These are phyloP conservation scores for Podospora conica DNA, from an alignment of 495 filamentous ascomycete species.

Conservation along the genomic window DNA sequence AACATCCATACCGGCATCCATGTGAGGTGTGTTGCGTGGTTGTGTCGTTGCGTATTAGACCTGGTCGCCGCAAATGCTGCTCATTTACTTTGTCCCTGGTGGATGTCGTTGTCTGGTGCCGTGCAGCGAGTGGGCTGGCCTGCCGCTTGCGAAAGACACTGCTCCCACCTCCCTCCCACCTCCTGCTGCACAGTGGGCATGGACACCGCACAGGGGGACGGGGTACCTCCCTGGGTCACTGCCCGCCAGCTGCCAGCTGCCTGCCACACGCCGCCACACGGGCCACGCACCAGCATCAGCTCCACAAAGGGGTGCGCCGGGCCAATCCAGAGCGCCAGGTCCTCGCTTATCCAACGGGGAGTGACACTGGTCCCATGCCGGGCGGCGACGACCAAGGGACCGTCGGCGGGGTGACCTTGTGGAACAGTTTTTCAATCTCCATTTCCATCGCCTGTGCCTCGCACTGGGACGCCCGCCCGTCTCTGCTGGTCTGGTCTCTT, in stretches of 20 bases:
- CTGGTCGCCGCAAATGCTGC: constrained; percentile 33
- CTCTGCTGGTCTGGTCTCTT: background rate
- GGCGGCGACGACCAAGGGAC: background rate
- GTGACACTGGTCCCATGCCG: constrained; percentile 1
- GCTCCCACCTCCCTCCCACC: too few species aligned
- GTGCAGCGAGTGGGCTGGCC: constrained; percentile 23
- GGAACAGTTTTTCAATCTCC: constrained; percentile 4
- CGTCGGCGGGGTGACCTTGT: constrained; percentile 10
- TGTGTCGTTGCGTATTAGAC: constrained; percentile 26
- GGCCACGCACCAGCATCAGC: background rate
- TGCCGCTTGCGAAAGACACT: constrained; percentile 16
- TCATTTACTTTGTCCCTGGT: constrained; percentile 35
- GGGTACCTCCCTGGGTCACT: constrained; percentile 3
- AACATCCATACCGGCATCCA: constrained; percentile 30
- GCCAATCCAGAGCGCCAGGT: constrained; percentile 5
- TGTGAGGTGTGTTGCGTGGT: constrained; percentile 30
- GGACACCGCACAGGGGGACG: background rate
- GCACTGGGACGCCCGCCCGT: background rate
- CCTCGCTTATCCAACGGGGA: constrained; percentile 5
- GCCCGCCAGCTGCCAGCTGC: background rate
- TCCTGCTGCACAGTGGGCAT: too few species aligned
- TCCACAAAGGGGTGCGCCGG: background rate
- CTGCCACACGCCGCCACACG: background rate
- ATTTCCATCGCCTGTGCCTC: too few species aligned
- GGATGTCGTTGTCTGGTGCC: constrained; percentile 33